phyloP scores from a whole-genome alignment of 257 asterid genomes.

The Petrea volubilis region DNA sequence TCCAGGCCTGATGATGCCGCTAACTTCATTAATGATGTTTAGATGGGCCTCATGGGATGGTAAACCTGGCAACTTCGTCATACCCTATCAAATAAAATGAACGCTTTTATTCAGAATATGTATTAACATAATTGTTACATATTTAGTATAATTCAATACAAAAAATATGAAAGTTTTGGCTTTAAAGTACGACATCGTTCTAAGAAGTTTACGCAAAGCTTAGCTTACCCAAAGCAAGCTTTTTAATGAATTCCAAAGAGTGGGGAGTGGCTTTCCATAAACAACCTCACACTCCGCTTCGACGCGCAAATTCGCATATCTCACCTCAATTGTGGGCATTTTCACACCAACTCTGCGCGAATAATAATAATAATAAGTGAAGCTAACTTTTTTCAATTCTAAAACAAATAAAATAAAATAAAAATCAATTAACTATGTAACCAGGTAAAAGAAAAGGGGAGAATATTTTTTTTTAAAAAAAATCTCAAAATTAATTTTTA shows the following conservation, averaged over 20 bases:
- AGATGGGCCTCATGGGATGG: conserved; percentile 44
- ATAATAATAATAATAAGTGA: too few species aligned
- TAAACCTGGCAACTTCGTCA: conserved; percentile 54
- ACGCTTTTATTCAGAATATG: neutral
- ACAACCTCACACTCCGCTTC: conserved; percentile 75
- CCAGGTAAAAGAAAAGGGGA: too few species aligned
- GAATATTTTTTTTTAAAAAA: too few species aligned
- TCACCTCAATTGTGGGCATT: conserved; percentile 64
- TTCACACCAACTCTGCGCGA: conserved; percentile 60
- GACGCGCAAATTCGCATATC: conserved; percentile 43
- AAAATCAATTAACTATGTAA: too few species aligned
- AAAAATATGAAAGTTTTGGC: too few species aligned
- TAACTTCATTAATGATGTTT: conserved; percentile 47
- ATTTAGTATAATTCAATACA: too few species aligned
- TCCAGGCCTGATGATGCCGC: conserved; percentile 68
- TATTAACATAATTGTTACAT: too few species aligned
- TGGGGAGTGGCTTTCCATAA: conserved; percentile 71
- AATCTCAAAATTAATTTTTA: too few species aligned
- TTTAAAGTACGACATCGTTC: too few species aligned
- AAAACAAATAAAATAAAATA: too few species aligned
- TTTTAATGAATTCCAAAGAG: conserved; percentile 72
- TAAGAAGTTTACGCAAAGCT: too few species aligned
- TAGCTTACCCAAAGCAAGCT: conserved; percentile 42
- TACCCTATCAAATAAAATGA: conserved; percentile 35
- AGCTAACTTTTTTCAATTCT: too few species aligned